phyloP scores from a whole-genome alignment of 352 stramenopile species.

The Albugo candida region DNA sequence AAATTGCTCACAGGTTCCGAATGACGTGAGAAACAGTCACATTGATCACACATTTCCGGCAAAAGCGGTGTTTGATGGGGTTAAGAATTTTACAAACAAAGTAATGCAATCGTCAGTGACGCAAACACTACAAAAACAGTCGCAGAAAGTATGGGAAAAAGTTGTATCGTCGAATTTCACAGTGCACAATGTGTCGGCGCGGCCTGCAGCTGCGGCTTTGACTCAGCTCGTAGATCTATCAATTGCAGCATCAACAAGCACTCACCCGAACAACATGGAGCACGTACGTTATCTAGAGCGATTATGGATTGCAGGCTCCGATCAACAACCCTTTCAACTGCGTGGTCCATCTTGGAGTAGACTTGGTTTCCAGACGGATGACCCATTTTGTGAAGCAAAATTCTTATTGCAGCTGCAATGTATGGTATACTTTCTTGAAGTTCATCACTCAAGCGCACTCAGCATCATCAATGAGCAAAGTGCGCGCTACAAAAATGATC shows the following conservation, averaged over 20 bases:
- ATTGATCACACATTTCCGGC: too few relatives aligned
- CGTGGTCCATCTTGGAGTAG: constrained; percentile 26
- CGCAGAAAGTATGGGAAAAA: background rate
- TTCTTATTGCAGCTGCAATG: constrained; percentile 54
- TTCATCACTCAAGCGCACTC: constrained; percentile 14
- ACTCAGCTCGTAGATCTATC: too few relatives aligned
- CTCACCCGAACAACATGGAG: constrained; percentile 42
- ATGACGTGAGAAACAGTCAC: background rate
- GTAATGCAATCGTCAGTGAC: background rate
- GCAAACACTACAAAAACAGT: too few relatives aligned
- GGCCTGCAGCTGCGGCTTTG: too few relatives aligned
- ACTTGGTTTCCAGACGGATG: constrained; percentile 41
- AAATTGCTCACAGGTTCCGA: background rate
- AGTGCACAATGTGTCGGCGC: too few relatives aligned
- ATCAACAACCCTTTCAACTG: constrained; percentile 4
- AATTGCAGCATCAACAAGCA: constrained; percentile 2
- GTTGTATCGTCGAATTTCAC: too few relatives aligned
- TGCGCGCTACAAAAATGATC: too few relatives aligned
- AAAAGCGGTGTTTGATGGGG: too few relatives aligned
- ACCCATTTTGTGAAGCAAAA: constrained; percentile 50
- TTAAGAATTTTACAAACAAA: too few relatives aligned
- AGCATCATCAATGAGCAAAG: background rate
- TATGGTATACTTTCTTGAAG: constrained; percentile 38
- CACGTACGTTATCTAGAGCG: constrained; percentile 45
- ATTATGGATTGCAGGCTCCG: constrained; percentile 52